Percentiles rank a stretch among this genome's conserved stretches.
Evolutionary conservation across 75 land plant species (phyloP).

Genomic region (Selaginella moellendorffii): DNA sequence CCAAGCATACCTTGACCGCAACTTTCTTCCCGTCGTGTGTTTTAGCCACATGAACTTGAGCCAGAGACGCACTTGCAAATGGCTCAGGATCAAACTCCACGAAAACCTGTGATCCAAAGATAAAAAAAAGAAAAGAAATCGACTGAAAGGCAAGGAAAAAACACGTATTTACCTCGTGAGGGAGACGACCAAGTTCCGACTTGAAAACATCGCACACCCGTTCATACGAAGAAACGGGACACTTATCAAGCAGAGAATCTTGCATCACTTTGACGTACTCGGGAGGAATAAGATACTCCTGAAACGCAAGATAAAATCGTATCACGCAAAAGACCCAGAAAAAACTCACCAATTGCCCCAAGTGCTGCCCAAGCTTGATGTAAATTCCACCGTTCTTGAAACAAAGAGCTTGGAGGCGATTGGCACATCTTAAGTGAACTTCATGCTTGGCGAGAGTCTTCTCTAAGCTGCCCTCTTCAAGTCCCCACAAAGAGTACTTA

Average conservation of each 20-base stretch:
- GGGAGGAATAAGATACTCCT: slow-evolving; percentile 80
- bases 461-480: slow-evolving; percentile 56
- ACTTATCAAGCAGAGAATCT: slow-evolving; percentile 76
- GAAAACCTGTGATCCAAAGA: slow-evolving; percentile 75
- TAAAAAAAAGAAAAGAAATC: too few relatives aligned
- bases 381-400: slow-evolving; percentile 95
- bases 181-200: slow-evolving; percentile 69
- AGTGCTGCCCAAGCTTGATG: slow-evolving; percentile 96
- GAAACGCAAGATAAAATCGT: slow-evolving; percentile 7
- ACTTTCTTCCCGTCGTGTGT: slow-evolving; percentile 72
- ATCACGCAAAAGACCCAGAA: neutral
- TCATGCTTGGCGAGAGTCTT: slow-evolving; percentile 44
- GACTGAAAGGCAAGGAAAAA: too few relatives aligned
- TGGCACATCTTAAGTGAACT: slow-evolving; percentile 65
- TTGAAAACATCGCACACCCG: slow-evolving; percentile 75
- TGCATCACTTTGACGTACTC: slow-evolving; percentile 89
- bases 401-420: slow-evolving; percentile 62
- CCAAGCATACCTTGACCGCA: slow-evolving; percentile 99
- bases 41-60: slow-evolving; percentile 87
- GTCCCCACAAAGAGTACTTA: slow-evolving; percentile 64
- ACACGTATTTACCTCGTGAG: slow-evolving; percentile 70
- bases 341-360: slow-evolving; percentile 64
- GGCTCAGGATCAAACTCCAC: slow-evolving; percentile 68
- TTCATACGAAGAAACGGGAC: slow-evolving; percentile 87
- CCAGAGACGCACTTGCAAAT: slow-evolving; percentile 97